Evolutionary conservation across 2,329 filamentous ascomycete genomes (phyloP).

Genomic region (Fusarium nisikadoi): DNA sequence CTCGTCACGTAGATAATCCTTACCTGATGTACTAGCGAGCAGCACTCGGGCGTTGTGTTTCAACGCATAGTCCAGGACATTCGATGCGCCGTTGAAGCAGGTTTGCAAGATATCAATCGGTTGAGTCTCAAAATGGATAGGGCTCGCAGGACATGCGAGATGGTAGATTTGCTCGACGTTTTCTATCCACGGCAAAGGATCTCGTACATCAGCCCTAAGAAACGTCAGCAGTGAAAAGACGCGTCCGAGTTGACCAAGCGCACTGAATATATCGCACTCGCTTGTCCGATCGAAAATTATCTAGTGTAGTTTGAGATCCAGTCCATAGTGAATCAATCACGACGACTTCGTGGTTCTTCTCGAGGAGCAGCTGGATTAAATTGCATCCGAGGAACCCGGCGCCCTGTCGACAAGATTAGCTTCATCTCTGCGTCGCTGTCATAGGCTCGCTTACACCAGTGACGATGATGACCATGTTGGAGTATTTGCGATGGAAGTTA

Average conservation of each 20-base stretch:
- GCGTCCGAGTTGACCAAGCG: fast-evolving
- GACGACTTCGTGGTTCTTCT: slow-evolving; percentile 25
- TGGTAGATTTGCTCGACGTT: slow-evolving; percentile 36
- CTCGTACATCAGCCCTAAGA: slow-evolving; percentile 24
- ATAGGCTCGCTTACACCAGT: slow-evolving; percentile 23
- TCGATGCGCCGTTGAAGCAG: slow-evolving; percentile 30
- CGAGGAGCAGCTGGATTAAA: slow-evolving; percentile 26
- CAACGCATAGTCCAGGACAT: slow-evolving; percentile 30
- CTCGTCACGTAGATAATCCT: fast-evolving
- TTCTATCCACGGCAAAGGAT: slow-evolving; percentile 24
- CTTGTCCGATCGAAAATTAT: slow-evolving; percentile 6
- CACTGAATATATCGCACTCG: slow-evolving; percentile 28
- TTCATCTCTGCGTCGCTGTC: not conserved
- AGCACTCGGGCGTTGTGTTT: slow-evolving; percentile 32
- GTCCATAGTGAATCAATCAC: slow-evolving; percentile 37
- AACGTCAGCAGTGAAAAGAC: fast-evolving
- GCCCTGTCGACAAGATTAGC: slow-evolving; percentile 10
- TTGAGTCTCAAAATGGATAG: slow-evolving; percentile 25
- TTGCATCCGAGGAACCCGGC: slow-evolving; percentile 36
- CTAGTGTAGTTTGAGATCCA: slow-evolving; percentile 21
- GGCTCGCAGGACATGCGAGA: slow-evolving; percentile 34
- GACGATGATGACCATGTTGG: slow-evolving; percentile 20
- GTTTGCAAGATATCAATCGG: slow-evolving; percentile 38
- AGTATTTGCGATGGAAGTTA: too few species aligned
- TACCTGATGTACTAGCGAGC: slow-evolving; percentile 34